Evolutionary conservation across 2,329 filamentous ascomycete species (phyloP), one percentile per base, ranked within the genome.

Genomic region (Chaetomium olivaceum): DNA sequence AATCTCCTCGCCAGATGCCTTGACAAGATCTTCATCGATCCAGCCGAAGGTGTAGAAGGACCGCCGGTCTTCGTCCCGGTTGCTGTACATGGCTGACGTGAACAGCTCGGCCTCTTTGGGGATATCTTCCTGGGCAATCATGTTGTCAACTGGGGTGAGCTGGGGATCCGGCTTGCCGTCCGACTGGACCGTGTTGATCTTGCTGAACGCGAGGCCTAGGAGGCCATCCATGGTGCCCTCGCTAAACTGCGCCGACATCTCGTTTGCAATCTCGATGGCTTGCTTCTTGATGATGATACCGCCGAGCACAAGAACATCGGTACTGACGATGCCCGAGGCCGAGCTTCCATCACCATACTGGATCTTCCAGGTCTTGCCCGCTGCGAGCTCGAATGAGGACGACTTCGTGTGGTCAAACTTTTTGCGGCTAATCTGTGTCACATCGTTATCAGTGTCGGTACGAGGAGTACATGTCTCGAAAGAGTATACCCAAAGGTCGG

Each of bases 11-110:
- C 81, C 82, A 1, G 83, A 82, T 3, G 80, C 79, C 62, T 79
- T 81, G 57, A 90, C 80, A 0, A 85, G 82, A n/a, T 84, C 82
- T 69, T 88, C 73, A 71, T 91, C 89, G 72, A 92, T 89, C 75
- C 81, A 89, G 23, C 90, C 90, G 69, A 92, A 91, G 1, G 89
- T 91, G 78, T 89, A 92, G 79, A 91, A 92, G 0, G 83, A 85
- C 66, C 81, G 76, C 52, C 74, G 69, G 39, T 78, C 73, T 62
- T 81, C 76, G 71, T 88, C 85, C 55, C 82, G 79, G 76, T 81
- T 79, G 70, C 83, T 82, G 69, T 87, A 87, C 55, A 91, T 81
- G 64, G 87, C 87, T 23, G 82, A 85, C 0, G 88, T 90, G 77
- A 91, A 91, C 7, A 91, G 80, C 72, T 86, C 80, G 1, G 81